Percentiles rank a stretch among this genome's conserved stretches.
phyloP scores from a whole-genome alignment of 768 basidiomycete genomes.

The Termitomyces titanicus region DNA sequence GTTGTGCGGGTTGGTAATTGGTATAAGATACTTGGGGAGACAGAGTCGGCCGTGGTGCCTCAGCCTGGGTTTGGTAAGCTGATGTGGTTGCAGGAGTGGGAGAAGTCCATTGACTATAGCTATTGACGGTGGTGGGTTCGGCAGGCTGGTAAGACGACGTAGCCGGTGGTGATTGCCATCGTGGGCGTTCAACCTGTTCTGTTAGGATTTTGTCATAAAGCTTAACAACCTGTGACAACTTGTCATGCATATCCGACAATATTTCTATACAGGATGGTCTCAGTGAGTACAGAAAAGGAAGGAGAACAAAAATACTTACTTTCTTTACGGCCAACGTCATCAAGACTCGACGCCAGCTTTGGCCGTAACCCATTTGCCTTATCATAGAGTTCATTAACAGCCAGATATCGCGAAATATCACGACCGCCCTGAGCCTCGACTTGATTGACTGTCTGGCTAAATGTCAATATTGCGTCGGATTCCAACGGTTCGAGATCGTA shows the following conservation, averaged over 20 bases:
- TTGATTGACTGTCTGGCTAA: constrained; percentile 87
- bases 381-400: constrained; percentile 80
- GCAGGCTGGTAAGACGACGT: constrained; percentile 28
- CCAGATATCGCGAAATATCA: constrained; percentile 79
- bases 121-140: constrained; percentile 21
- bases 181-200: constrained; percentile 71
- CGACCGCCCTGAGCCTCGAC: constrained; percentile 73
- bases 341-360: constrained; percentile 78
- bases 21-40: constrained; percentile 19
- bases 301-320: constrained; percentile 39
- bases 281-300: not conserved
- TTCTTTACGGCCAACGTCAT: constrained; percentile 84
- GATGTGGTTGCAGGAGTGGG: constrained; percentile 9
- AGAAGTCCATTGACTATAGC: constrained; percentile 33
- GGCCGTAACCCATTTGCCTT: constrained; percentile 76
- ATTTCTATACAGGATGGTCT: constrained; percentile 49
- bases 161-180: constrained; percentile 49
- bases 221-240: constrained; percentile 88
- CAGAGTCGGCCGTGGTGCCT: constrained; percentile 15
- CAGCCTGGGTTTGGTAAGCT: constrained; percentile 5
- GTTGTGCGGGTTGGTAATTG: constrained; percentile 9
- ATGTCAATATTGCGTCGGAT: constrained; percentile 82
- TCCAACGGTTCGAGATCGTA: constrained; percentile 84
- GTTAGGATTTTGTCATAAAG: constrained; percentile 88
- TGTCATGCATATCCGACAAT: constrained; percentile 91